These are phyloP conservation scores for Vitis cinerea DNA, from an alignment of 164 flowering plant genomes.

Conservation along the genomic window DNA sequence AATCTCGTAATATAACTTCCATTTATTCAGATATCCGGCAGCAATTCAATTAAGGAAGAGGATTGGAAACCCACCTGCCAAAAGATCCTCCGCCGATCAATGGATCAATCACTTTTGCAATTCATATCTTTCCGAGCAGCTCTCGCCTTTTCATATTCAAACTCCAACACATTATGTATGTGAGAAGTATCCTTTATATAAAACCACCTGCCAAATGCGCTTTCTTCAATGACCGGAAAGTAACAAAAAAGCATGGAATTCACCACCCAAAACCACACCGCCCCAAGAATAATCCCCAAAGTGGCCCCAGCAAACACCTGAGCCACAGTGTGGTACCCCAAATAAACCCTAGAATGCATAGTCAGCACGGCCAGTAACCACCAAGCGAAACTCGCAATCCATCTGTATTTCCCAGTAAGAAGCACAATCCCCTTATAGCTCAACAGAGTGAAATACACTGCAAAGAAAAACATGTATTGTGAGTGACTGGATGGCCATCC, in stretches of 20 bases:
- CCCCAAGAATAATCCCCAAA: slow-evolving; percentile 63
- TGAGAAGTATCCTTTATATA: slow-evolving; percentile 94
- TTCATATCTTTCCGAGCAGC: slow-evolving; percentile 55
- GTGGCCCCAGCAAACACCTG: slow-evolving; percentile 93
- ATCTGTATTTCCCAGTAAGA: slow-evolving; percentile 21
- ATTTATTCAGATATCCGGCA: neutral
- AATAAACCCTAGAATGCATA: slow-evolving; percentile 85
- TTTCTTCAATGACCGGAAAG: slow-evolving; percentile 80
- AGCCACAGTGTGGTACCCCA: slow-evolving; percentile 87
- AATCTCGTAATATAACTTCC: neutral
- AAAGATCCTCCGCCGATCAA: neutral
- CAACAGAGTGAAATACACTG: slow-evolving; percentile 58
- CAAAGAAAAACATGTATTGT: slow-evolving; percentile 93
- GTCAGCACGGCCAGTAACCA: slow-evolving; percentile 78
- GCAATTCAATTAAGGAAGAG: neutral
- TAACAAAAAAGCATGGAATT: slow-evolving; percentile 37
- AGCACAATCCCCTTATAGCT: slow-evolving; percentile 39
- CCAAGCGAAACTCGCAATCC: slow-evolving; percentile 22
- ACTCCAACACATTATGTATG: slow-evolving; percentile 73
- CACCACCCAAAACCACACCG: slow-evolving; percentile 75
- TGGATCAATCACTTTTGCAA: slow-evolving; percentile 31
- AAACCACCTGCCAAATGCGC: slow-evolving; percentile 66
- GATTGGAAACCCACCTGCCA: neutral
- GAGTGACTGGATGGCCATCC: slow-evolving; percentile 99
- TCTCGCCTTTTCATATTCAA: slow-evolving; percentile 89